A percentile compares a stretch with the other conserved stretches of the same genome.
phyloP scores from a whole-genome alignment of 306 rosid species.

The Pterocarpus macrocarpus region DNA sequence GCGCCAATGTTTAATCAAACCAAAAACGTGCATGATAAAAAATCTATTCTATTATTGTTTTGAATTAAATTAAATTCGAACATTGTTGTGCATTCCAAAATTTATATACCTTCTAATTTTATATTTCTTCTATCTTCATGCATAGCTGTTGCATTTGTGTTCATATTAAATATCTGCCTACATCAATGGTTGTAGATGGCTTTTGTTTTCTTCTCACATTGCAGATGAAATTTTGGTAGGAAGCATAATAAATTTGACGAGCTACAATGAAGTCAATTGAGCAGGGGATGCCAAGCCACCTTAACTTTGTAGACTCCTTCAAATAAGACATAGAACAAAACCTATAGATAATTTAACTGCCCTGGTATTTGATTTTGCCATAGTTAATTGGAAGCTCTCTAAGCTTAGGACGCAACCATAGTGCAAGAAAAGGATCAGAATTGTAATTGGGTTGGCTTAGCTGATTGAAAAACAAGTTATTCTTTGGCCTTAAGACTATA shows the following conservation, averaged over 20 bases:
- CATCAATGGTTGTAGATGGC: conserved; percentile 23
- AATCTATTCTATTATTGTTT: too few relatives aligned
- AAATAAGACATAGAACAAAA: conserved; percentile 45
- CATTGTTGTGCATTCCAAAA: too few relatives aligned
- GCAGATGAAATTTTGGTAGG: conserved; percentile 11
- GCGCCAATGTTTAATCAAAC: too few relatives aligned
- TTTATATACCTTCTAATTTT: too few relatives aligned
- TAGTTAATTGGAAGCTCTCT: conserved; percentile 21
- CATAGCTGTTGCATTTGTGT: neutral
- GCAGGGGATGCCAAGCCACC: conserved; percentile 60
- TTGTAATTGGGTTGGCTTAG: conserved; percentile 9
- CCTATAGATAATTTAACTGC: conserved; percentile 15
- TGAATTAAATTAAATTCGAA: too few relatives aligned
- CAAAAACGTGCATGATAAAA: too few relatives aligned
- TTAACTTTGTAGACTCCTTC: conserved; percentile 37
- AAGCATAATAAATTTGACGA: conserved; percentile 23
- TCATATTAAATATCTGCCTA: conserved; percentile 2
- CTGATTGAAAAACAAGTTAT: neutral
- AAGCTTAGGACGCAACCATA: neutral
- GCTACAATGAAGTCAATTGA: conserved; percentile 47
- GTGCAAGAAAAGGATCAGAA: conserved; percentile 15
- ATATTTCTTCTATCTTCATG: neutral
- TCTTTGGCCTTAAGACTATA: neutral
- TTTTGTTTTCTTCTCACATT: neutral
- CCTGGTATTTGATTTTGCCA: neutral